phyloP scores from a whole-genome alignment of 305 asterid genomes.

The Fraxinus latifolia region DNA sequence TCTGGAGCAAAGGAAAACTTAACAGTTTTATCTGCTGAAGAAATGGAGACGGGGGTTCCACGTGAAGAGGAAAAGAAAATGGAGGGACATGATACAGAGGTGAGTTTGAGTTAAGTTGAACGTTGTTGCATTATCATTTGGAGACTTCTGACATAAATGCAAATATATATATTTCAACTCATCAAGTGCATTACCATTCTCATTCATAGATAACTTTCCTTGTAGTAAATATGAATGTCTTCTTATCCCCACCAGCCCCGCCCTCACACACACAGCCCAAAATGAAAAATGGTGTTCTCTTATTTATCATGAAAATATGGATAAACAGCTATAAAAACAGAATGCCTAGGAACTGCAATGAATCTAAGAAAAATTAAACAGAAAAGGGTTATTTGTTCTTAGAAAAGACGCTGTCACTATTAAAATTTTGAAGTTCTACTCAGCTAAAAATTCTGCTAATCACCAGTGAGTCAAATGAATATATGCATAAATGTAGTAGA shows the following conservation, averaged over 20 bases:
- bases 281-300: neutral
- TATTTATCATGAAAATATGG: neutral
- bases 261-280: neutral
- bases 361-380: neutral
- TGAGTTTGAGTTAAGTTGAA: neutral
- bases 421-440: neutral
- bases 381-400: neutral
- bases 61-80: constrained; percentile 11
- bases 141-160: neutral
- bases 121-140: neutral
- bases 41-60: constrained; percentile 1
- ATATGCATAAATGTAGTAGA: neutral
- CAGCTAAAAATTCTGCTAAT: neutral
- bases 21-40: constrained; percentile 10
- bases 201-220: neutral
- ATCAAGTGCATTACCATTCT: neutral
- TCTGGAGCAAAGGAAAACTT: neutral
- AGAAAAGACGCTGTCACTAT: neutral
- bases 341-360: neutral
- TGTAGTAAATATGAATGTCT: neutral
- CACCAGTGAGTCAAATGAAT: neutral
- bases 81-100: constrained; percentile 19
- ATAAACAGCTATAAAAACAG: neutral
- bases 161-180: neutral
- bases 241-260: neutral